Evolutionary conservation across 1,284 basidiomycete species (phyloP), one percentile per base, ranked within the genome.

Genomic region (Coniophora puteana): DNA sequence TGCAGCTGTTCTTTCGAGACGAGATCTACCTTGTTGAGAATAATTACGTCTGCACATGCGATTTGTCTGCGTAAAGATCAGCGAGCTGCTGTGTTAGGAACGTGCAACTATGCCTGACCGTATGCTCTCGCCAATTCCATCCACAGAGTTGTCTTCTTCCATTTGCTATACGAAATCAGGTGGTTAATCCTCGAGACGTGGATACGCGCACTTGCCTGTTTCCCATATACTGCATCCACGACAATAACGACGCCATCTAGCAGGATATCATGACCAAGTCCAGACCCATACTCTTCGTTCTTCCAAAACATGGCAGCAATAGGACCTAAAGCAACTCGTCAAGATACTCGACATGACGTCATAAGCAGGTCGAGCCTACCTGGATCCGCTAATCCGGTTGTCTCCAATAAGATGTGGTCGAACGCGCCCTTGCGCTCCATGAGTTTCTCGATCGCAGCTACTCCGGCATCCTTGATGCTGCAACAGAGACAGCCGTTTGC

Each of bases 401-500:
- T 89, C 65, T 97, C 93, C 5, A 97, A 74, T 26, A 97, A 67
- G 45, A 96, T 94, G 62, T 95, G 87, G 62, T 96, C 93, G 53
- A 95, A 93, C 3, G 80, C 78, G 18, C 88, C 89, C 53, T 86
- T 89, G 45, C 76, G 75, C 51, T 72, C 70, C 89, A 83, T 89
- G 46, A 95, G 71, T 54, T 89, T 87, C 59, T 95, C 90, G 38
- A 97, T 94, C 2, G 93, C 90, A 21, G 91, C 89, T 1, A 89
- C 77, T 1, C 93, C 93, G 12, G 80, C 74, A 60, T 96, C 93
- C 57, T 94, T 93, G 65, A 96, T 87, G 43, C 89, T 92, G 62
- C 93, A 97, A 61, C 93, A 96, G 17, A 97, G 63, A 61, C 93
- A 96, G 8, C 93, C 93, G 59, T 97, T 96, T 2, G 93, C 83